phyloP scores from a whole-genome alignment of 208 protist species.

The Leishmania tropica region DNA sequence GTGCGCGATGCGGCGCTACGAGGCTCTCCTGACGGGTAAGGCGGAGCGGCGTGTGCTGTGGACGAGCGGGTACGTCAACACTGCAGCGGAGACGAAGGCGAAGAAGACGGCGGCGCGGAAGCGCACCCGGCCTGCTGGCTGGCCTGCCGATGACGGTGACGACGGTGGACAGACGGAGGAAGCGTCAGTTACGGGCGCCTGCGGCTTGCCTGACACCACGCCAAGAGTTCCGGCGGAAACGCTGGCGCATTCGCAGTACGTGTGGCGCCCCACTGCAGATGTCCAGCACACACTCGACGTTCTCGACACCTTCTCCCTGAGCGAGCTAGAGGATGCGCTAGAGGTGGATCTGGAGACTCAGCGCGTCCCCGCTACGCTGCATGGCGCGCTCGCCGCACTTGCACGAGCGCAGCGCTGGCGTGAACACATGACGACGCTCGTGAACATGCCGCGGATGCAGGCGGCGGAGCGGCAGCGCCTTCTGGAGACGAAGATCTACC shows the following conservation, averaged over 20 bases:
- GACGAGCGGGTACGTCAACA: constrained; percentile 16
- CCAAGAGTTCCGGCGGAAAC: background rate
- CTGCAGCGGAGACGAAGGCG: background rate
- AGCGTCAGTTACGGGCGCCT: constrained; percentile 5
- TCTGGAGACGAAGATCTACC: constrained; percentile 19
- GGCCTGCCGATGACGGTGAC: background rate
- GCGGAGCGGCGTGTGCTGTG: constrained; percentile 25
- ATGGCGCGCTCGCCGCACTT: constrained; percentile 27
- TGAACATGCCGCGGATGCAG: constrained; percentile 9
- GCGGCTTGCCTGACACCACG: constrained; percentile 2
- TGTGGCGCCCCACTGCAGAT: background rate
- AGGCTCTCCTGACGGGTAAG: constrained; percentile 6
- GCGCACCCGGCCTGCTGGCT: background rate
- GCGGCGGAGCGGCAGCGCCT: constrained; percentile 16
- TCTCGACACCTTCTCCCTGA: constrained; percentile 15
- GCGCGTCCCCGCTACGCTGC: constrained; percentile 22
- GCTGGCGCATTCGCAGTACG: background rate
- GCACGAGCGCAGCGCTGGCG: constrained; percentile 27
- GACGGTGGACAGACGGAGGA: constrained; percentile 3
- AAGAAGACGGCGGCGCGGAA: constrained; percentile 4
- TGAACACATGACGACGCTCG: constrained; percentile 21
- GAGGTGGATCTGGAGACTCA: constrained; percentile 10
- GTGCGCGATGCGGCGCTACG: constrained; percentile 22
- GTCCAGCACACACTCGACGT: constrained; percentile 18
- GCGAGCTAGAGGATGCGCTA: constrained; percentile 24